Evolutionary conservation across 2,329 filamentous ascomycete genomes (phyloP).

Genomic region (Cordyceps militaris): DNA sequence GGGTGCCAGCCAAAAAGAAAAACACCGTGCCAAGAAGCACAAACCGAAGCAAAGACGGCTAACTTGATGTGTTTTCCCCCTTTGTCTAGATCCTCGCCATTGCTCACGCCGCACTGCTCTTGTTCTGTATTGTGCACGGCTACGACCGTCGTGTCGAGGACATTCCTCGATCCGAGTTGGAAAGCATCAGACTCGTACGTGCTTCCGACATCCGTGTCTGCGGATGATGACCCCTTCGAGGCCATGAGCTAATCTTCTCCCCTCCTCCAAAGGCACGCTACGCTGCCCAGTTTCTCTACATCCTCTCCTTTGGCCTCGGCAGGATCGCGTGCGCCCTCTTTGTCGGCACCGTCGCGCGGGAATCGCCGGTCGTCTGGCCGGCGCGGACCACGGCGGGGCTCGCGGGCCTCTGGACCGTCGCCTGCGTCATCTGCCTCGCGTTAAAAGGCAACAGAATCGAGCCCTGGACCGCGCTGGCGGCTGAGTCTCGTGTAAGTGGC

Average conservation of each 20-base stretch:
- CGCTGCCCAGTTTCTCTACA: constrained; percentile 1
- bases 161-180: neutral
- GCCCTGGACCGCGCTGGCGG: neutral
- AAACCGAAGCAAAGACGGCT: neutral
- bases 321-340: neutral
- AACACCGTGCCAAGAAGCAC: neutral
- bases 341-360: neutral
- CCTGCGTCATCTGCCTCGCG: neutral
- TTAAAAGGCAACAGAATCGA: neutral
- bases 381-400: neutral
- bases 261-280: neutral
- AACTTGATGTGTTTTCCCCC: neutral
- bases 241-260: no score
- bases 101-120: neutral
- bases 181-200: neutral
- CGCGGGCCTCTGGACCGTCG: neutral
- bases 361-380: neutral
- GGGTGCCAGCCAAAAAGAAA: no score
- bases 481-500: neutral
- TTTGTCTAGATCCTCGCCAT: neutral
- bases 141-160: neutral
- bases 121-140: neutral
- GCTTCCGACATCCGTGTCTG: neutral
- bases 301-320: neutral
- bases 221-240: neutral